A percentile compares a stretch with the other conserved stretches of the same genome.
phyloP scores from a whole-genome alignment of 345 rosid species.

The Lepidium africanum region DNA sequence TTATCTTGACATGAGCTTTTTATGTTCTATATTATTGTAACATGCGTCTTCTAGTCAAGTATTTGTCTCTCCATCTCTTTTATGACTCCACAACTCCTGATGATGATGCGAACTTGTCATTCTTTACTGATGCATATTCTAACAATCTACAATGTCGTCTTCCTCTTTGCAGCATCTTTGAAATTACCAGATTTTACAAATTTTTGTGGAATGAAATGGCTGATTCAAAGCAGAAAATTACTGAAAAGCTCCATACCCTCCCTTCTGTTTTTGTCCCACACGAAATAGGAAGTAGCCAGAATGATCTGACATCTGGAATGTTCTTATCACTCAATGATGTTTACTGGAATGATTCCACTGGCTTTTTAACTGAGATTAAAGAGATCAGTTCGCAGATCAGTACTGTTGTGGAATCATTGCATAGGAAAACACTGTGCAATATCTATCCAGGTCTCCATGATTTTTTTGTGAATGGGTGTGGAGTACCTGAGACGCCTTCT shows the following conservation, averaged over 20 bases:
- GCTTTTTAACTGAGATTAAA: slow-evolving; percentile 45
- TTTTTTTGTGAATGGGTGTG: slow-evolving; percentile 72
- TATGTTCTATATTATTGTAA: background rate
- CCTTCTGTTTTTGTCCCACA: slow-evolving; percentile 73
- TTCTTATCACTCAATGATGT: slow-evolving; percentile 62
- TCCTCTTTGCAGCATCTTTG: slow-evolving; percentile 50
- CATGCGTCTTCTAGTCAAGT: slow-evolving; percentile 2
- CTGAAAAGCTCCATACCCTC: slow-evolving; percentile 39
- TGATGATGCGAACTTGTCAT: background rate
- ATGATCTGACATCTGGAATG: slow-evolving; percentile 48
- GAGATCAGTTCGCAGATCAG: slow-evolving; percentile 29
- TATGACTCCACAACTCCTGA: background rate
- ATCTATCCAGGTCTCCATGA: slow-evolving; percentile 78
- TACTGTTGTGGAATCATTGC: slow-evolving; percentile 31
- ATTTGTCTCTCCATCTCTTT: background rate
- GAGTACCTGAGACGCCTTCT: slow-evolving; percentile 66
- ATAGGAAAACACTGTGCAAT: slow-evolving; percentile 49
- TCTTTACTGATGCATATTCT: background rate
- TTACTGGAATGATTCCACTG: slow-evolving; percentile 81
- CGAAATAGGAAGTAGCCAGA: slow-evolving; percentile 35
- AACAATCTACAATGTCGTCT: slow-evolving; percentile 16
- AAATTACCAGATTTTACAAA: slow-evolving; percentile 70
- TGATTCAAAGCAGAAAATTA: slow-evolving; percentile 41
- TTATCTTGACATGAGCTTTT: background rate
- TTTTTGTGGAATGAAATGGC: slow-evolving; percentile 66